Evolutionary conservation across 345 rosid species (phyloP), one percentile per base, ranked within the genome.

Genomic region (Anastatica hierochuntica): DNA sequence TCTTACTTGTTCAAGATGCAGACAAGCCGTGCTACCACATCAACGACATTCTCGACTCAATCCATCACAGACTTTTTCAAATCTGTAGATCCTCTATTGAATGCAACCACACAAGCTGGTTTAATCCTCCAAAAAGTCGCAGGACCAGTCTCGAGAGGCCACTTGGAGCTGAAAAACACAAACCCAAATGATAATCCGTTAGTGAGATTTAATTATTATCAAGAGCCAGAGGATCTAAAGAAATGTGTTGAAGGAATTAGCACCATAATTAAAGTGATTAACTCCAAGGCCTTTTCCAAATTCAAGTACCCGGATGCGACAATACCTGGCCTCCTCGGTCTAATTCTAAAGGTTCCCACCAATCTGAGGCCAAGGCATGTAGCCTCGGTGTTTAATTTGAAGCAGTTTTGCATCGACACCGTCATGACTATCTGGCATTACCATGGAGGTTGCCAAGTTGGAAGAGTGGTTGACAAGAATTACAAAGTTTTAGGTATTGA

Each of bases 371-470:
- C 81, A 4, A 74, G 69, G 19, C 81, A 77, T 46, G n/a, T 40
- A 0, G 56, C 46, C 4, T 23, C 80, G 0, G 16, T 71, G 12
- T 20, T 37, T 30, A 72, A 84, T 9, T 38, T 88, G 50, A 79
- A 70, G 31, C 88, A 82, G 20, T 82, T 75, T 50, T 80, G 88
- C 56, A 71, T 36, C 2, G 79, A 77, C 59, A 77, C 83, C 1
- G 92, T 78, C 24, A 67, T 58, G 74, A 80, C 88, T 4, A 56
- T 80, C n/a, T 84, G 85, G 85, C 92, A 78, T 52, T 84, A 84
- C 34, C 85, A 78, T 43, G 85, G 85, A 19, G 92, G 92, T 26
- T 83, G 92, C 19, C 83, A 71, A 63, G 78, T 78, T 19, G 74
- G 78, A 10, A 69, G 46, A 35, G 92, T 80, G 12, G 77, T 80